Evolutionary conservation across 768 basidiomycete species (phyloP).

Genomic region (Russula griseocarnosa): DNA sequence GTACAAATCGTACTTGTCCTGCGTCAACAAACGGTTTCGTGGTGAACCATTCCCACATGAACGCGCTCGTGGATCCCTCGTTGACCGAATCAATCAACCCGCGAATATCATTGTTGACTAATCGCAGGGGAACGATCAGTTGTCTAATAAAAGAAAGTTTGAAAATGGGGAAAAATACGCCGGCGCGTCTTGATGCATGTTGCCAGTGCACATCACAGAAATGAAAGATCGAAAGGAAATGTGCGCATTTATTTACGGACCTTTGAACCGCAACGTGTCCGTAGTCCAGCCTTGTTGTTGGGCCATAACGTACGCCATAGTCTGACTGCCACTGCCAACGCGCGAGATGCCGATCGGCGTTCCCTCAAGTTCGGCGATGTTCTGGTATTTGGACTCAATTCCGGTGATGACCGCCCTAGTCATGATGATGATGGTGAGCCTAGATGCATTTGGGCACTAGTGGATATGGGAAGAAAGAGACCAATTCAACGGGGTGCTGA

Average conservation of each 20-base stretch:
- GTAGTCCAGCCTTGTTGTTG: constrained; percentile 78
- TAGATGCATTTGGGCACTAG: not conserved
- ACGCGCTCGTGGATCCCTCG: constrained; percentile 80
- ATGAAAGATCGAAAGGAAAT: not conserved
- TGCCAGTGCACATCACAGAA: too few species aligned
- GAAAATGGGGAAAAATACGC: too few species aligned
- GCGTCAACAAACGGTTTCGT: constrained; percentile 77
- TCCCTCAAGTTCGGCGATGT: constrained; percentile 69
- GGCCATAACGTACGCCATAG: constrained; percentile 96
- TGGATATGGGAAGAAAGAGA: constrained; percentile 31
- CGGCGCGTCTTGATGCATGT: too few species aligned
- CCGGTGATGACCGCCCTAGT: constrained; percentile 91
- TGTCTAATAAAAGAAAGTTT: too few species aligned
- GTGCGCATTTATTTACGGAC: constrained; percentile 36
- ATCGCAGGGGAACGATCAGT: not conserved
- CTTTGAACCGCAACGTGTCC: constrained; percentile 62
- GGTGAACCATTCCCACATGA: constrained; percentile 96
- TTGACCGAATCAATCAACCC: constrained; percentile 85
- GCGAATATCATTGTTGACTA: constrained; percentile 78
- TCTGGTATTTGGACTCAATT: constrained; percentile 61
- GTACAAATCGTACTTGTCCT: constrained; percentile 78
- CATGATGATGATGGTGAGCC: constrained; percentile 3
- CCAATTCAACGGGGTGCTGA: constrained; percentile 87
- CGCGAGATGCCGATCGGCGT: constrained; percentile 88
- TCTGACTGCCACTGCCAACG: constrained; percentile 84